A percentile compares a stretch with the other conserved stretches of the same genome.
phyloP scores from a whole-genome alignment of 2,329 filamentous ascomycete genomes.

The Mycogone perniciosa region DNA sequence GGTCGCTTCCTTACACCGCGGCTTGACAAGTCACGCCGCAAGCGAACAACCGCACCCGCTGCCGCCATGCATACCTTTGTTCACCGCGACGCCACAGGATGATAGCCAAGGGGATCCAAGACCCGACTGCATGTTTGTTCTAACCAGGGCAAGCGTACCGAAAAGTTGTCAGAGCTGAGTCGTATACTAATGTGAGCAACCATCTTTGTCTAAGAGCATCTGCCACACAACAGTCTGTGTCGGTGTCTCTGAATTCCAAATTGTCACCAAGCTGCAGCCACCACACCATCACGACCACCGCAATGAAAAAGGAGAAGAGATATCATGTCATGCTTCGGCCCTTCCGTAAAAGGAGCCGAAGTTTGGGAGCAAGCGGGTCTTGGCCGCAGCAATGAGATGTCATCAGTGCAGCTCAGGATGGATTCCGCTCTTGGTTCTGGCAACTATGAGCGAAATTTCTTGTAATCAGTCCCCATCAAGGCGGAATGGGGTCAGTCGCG shows the following conservation, averaged over 20 bases:
- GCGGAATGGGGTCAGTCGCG: not conserved
- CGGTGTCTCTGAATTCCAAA: not conserved
- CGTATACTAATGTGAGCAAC: not conserved
- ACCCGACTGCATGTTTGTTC: not conserved
- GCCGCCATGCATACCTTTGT: not conserved
- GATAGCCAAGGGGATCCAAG: not conserved
- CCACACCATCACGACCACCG: not conserved
- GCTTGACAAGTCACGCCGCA: not conserved
- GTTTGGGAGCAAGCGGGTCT: constrained; percentile 4
- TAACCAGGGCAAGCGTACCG: not conserved
- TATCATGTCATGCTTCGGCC: constrained; percentile 9
- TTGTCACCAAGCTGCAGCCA: not conserved
- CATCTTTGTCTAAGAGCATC: not conserved
- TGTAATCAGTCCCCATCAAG: not conserved
- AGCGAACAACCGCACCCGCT: not conserved
- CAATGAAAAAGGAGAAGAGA: not conserved
- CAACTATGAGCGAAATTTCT: not conserved
- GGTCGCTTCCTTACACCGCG: not conserved
- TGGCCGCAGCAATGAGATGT: constrained; percentile 15
- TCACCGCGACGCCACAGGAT: not conserved
- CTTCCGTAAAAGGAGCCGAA: constrained; percentile 8
- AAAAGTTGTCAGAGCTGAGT: not conserved
- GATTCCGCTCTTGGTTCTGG: not conserved
- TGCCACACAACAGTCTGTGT: not conserved
- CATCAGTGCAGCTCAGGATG: constrained; percentile 9